Base-by-base conservation (phyloP, 768 basidiomycete species). In the Mycena olivaceomarginata region DNA sequence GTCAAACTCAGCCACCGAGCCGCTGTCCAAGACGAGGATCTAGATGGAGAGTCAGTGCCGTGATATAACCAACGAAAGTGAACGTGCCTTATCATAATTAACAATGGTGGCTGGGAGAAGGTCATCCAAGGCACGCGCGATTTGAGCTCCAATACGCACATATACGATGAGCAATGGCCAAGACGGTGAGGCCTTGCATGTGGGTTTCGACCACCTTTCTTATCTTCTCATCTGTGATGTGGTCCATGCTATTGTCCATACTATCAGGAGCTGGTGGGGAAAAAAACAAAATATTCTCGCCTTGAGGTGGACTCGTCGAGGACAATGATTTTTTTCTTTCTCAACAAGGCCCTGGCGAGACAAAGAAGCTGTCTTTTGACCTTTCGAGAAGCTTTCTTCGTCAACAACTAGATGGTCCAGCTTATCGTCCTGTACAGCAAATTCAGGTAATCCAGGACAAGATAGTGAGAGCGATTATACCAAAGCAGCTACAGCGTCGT, bases 21-120 rank as follows among this genome's bases (percentile, higher is more conserved):
- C 72, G n/a, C 40, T 62, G 56, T 74, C 72, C 20, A 74, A 22
- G 37, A 74, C 72, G 37, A 74, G 72, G 56, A 74, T 74, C 72
- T 67, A 31, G n/a, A 31, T 39, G 22, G 31, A 67, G 10, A 18
- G 46, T 67, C 5, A 67, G 37, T 39, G 31, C 25, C 9, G 18
- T 43, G 12, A 46, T 5, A 16, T 13, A 20, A 31, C 12, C 20
- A 48, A 16, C 20, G 25, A 6, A 22, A 20, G 5, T 10, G 31
- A 5, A 67, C 45, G 7, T 43, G 51, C 66, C 66, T 74, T 74
- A 66, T 74, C 73, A n/a, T 74, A 74, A 48, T 74, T 74, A 20
- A 74, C 73, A 37, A 74, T 74, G 37, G 67, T 74, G 10, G 73
- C 73, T 74, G 40, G 25, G 9, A 68, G 25, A 31, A 45, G 20